Evolutionary conservation across 768 basidiomycete genomes (phyloP), one percentile per base, ranked within the genome.

Genomic region (Candolleomyces eurysporus): DNA sequence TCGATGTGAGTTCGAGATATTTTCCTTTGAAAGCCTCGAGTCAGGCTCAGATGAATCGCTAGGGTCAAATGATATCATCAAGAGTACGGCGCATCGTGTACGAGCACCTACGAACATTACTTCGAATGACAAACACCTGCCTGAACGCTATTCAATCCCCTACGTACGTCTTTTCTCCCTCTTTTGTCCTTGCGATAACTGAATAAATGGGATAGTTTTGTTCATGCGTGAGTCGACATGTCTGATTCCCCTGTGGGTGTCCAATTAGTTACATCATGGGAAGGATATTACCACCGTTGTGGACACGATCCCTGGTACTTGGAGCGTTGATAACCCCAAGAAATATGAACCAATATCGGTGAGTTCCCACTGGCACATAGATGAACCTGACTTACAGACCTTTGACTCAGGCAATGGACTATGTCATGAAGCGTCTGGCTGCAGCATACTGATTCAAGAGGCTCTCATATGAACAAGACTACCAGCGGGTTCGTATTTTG

Each of bases 101-200:
- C 74, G 79, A 42, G 76, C 79, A 2, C 82, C 80, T 21, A 69
- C 61, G 8, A 52, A 63, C 19, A 60, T 21, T 48, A 52, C 39
- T 55, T 53, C 60, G 58, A 17, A 46, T 14, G 45, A 46, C n/a
- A 71, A 71, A 11, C 78, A 79, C 71, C 76, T 81, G 1, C 82
- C 80, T 1, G 78, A 79, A 39, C 74, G 86, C 30, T 87, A 84
- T 65, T 87, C 85, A 0, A 87, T 88, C 62, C 86, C 87, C 39
- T 87, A 86, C 66, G 83, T 83, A 62, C 62, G 82, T 32, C 19
- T 32, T 10, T 32, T 32, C 26, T 31, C 17, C 11, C 14, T 40
- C 52, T 45, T 69, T 7, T 45, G 48, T 21, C 40, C 22, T 19
- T 50, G 22, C 14, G 50, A 14, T 43, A 17, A 57, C 48, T 57